Percentiles rank a stretch among this genome's conserved stretches.
phyloP scores from a whole-genome alignment of 768 basidiomycete genomes.

The Fomitopsis pulvina region DNA sequence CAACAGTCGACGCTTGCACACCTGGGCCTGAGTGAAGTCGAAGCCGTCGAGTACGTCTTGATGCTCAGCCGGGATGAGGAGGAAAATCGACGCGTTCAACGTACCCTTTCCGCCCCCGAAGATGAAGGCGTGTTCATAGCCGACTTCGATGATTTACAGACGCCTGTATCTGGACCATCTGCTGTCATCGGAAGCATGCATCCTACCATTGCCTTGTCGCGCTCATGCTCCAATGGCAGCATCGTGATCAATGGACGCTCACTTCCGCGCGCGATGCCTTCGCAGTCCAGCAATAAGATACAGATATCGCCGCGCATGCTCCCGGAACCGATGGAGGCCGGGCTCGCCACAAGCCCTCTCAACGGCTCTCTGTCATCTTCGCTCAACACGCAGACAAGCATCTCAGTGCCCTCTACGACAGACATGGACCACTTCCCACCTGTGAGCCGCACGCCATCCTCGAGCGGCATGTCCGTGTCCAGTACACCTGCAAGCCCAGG shows the following conservation, averaged over 20 bases:
- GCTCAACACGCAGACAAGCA: background rate
- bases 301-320: conserved; percentile 44
- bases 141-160: conserved; percentile 40
- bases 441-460: conserved; percentile 25
- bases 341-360: conserved; percentile 26
- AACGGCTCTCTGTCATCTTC: conserved; percentile 8
- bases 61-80: conserved; percentile 85
- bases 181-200: conserved; percentile 18
- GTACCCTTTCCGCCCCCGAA: conserved; percentile 6
- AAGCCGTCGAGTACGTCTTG: conserved; percentile 72
- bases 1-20: conserved; percentile 49
- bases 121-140: conserved; percentile 55
- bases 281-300: conserved; percentile 43
- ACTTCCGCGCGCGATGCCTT: conserved; percentile 24
- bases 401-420: conserved; percentile 12
- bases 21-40: conserved; percentile 69
- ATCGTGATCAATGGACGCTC: conserved; percentile 18
- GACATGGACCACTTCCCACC: conserved; percentile 28
- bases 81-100: conserved; percentile 18
- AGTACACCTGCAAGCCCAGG: conserved; percentile 8
- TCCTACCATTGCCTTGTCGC: conserved; percentile 4
- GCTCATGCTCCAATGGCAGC: conserved; percentile 1
- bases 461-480: conserved; percentile 17
- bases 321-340: conserved; percentile 53
- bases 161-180: conserved; percentile 19